Conservation (phyloP, 495 filamentous ascomycete genomes). For the Clohesyomyces aquaticus region DNA sequence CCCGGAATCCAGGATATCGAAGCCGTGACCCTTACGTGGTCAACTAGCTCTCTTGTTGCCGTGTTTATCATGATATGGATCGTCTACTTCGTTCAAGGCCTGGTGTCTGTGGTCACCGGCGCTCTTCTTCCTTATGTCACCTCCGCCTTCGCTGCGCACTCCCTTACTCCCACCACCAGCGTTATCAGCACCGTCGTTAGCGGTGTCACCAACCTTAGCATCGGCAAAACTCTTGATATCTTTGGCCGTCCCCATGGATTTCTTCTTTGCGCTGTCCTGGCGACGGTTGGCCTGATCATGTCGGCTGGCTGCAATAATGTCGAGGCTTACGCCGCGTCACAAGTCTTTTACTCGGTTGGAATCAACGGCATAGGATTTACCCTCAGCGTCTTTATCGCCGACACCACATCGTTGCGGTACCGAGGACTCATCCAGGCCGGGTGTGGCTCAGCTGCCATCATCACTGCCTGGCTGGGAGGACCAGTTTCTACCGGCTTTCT, state of each 20-base stretch:
- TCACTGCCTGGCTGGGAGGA: conserved; percentile 24
- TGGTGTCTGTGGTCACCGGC: not conserved
- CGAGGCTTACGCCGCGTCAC: conserved; percentile 52
- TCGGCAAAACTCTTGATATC: conserved; percentile 68
- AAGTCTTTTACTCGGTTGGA: conserved; percentile 60
- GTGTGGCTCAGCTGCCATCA: conserved; percentile 26
- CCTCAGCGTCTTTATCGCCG: conserved; percentile 35
- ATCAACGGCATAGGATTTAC: conserved; percentile 26
- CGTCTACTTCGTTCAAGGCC: conserved; percentile 7
- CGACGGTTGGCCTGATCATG: conserved; percentile 51
- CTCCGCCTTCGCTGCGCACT: conserved; percentile 39
- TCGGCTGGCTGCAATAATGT: conserved; percentile 55
- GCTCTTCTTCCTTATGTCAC: conserved; percentile 36
- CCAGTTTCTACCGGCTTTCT: conserved; percentile 31
- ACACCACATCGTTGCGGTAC: conserved; percentile 31
- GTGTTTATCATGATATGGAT: conserved; percentile 1
- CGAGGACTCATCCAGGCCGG: conserved; percentile 33
- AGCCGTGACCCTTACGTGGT: not conserved
- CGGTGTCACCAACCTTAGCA: conserved; percentile 62
- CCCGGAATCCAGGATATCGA: not conserved
- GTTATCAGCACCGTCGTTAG: conserved; percentile 60
- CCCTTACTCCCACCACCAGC: conserved; percentile 33
- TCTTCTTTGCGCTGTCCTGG: conserved; percentile 47
- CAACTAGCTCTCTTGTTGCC: not conserved
- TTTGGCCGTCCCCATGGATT: conserved; percentile 63